Evolutionary conservation across 2,329 filamentous ascomycete genomes (phyloP).

Genomic region (Zymoseptoria brevis): DNA sequence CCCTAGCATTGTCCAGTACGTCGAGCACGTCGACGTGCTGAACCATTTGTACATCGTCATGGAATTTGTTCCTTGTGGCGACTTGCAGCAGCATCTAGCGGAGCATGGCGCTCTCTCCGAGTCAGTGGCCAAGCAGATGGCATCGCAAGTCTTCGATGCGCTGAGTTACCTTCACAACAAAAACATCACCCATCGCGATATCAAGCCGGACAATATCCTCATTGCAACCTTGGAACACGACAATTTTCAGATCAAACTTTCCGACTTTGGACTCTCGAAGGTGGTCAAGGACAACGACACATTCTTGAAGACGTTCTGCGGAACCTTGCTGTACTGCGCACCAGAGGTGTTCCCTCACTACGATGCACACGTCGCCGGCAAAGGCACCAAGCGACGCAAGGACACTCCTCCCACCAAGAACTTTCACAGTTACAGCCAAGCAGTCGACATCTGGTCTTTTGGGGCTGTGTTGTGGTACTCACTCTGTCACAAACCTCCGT

Average conservation of each 20-base stretch:
- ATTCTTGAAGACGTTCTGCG: constrained; percentile 92
- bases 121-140: constrained; percentile 59
- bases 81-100: constrained; percentile 66
- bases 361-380: constrained; percentile 53
- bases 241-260: constrained; percentile 71
- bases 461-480: constrained; percentile 86
- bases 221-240: constrained; percentile 61
- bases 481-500: constrained; percentile 73
- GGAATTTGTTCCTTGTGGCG: constrained; percentile 79
- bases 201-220: constrained; percentile 96
- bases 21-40: constrained; percentile 78
- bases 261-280: constrained; percentile 94
- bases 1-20: constrained; percentile 82
- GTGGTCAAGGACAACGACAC: constrained; percentile 77
- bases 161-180: constrained; percentile 78
- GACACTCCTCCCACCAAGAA: constrained; percentile 34
- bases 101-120: constrained; percentile 59
- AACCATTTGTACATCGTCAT: constrained; percentile 90
- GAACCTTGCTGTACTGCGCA: constrained; percentile 89
- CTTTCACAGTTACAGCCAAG: constrained; percentile 70
- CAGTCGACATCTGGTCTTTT: constrained; percentile 93
- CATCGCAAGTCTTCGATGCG: constrained; percentile 69
- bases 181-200: constrained; percentile 94
- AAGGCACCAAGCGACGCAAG: constrained; percentile 54
- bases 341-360: constrained; percentile 91